Evolutionary conservation across 495 filamentous ascomycete species (phyloP), one percentile per base, ranked within the genome.

Genomic region (Penicillium longicatenatum): DNA sequence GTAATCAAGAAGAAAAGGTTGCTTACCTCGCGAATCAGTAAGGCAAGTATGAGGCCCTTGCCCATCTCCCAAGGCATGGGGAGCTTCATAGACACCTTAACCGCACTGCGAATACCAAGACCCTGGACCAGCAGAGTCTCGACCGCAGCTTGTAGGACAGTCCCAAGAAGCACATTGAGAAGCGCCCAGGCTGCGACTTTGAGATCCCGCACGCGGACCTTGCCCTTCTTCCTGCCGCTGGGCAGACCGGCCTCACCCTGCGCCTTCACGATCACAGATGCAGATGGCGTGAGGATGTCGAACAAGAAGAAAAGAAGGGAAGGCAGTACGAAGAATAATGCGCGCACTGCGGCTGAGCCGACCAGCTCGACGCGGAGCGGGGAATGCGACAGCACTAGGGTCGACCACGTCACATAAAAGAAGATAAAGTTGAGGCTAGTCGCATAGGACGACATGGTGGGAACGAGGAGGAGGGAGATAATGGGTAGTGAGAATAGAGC

Each of bases 321-420:
- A 0, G 93, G 93, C 0, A 90, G 35, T 1, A 90, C 75, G 74
- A 84, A 96, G 67, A 90, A 89, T 29, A 90, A 54, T 2, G 88
- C 39, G n/a, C 91, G 89, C 30, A 89, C 73, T 4, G 80, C 80
- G 9, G 88, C 61, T 2, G 86, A 89, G 31, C 85, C 89, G 30
- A 88, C 68, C 3, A 96, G 61, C 70, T 96, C 91, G 57, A 97
- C 84, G 54, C 84, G 84, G 33, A 94, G 75, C 0, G 90, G 86
- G 0, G 86, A 74, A 61, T 95, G 89, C 33, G 87, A 89, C 17
- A 92, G 75, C 3, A 94, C 83, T 10, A 97, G 81, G 0, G 91
- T 93, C 8, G 84, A 84, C 93, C 93, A 97, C 69, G 90, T 93
- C 68, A 85, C 84, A 70, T 91, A 93, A 75, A 97, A 96, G 75